Evolutionary conservation across 768 basidiomycete species (phyloP), one percentile per base, ranked within the genome.

Genomic region (Suillus subluteus): DNA sequence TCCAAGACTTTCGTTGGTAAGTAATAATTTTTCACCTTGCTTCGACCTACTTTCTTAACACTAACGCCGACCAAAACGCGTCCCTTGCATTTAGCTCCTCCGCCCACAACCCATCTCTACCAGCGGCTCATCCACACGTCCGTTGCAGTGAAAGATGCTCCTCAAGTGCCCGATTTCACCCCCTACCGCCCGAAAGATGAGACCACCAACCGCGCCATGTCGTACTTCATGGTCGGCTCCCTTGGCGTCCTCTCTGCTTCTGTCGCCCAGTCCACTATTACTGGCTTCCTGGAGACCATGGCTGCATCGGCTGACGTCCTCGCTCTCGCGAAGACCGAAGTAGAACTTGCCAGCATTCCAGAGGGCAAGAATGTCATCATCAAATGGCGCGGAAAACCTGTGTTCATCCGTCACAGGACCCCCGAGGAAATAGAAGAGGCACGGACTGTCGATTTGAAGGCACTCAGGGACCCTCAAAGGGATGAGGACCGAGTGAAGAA

Each of bases 321-420:
- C 73, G 98, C 98, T 61, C 86, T 99, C 70, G 98, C 98, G 68
- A 99, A 98, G 83, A 94, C 98, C 68, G 98, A 99, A 81, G 89
- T 99, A 67, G 95, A 97, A 46, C 88, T 99, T 67, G 80, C 82
- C 64, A 83, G 80, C 67, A 99, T 99, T 74, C 98, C 98, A 44
- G 95, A 98, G 86, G 96, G 96, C 79, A 96, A 96, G 87, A 96
- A 97, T 77, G 92, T 91, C 72, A 89, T 97, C 80, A 93, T 96
- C 82, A 96, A 98, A 84, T 99, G 98, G 98, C 93, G 98, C 75
- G 98, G 98, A 79, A 99, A 99, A 86, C 98, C 98, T 70, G 98
- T 99, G 64, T 99, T 99, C 85, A 95, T 99, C 78, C 89, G 98
- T 71, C 98, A 99, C 84, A 89, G 98, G 74, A 99, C 98, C 16